Base-by-base conservation (phyloP, 2,329 filamentous ascomycete species). In the Nemania abortiva region DNA sequence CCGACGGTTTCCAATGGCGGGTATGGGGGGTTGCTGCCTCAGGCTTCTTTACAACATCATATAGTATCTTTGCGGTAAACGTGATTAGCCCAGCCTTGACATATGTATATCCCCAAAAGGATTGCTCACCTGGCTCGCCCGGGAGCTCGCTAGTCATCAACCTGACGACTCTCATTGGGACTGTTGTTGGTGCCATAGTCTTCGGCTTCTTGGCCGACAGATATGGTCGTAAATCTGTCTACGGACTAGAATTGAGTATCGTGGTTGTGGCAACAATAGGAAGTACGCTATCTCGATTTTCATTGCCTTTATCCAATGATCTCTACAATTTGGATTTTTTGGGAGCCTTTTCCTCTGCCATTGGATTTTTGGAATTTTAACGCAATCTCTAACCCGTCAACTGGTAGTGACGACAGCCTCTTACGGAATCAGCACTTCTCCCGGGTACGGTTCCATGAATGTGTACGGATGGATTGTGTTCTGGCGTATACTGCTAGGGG, bases 181-280 rank as follows among this genome's bases (percentile, higher is more conserved):
- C 85, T 6, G 83, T 87, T 37, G 75, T 84, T 20, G 86, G 86
- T 34, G 86, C 87, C 72, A 75, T 87, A 27, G 73, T 84, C 24
- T 88, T 88, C 70, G 86, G 86, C 50, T 85, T 84, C 66, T 81
- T 88, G 6, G 86, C 86, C 45, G 86, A 88, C 71, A 83, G 82
- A 65, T 86, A 84, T 74, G 86, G 86, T n/a, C 82, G 86, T 22
- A 87, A 86, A 13, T 82, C 84, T 4, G 80, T 88, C 2, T 88
- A 88, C 65, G 86, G 86, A n/a, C 84, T 88, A 61, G 86, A 88
- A 75, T 79, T 88, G 15, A 80, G 87, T 18, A 84, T 88, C 11
- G 86, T 88, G 55, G 86, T 88, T 59, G 82, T 87, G 9, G 87
- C 85, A 18, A 88, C 86, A n/a, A 85, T 88, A 69, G 86, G 86